A percentile compares a stretch with the other conserved stretches of the same genome.
Evolutionary conservation across 331 rosid genomes (phyloP).

Genomic region (Pyracantha coccinea): DNA sequence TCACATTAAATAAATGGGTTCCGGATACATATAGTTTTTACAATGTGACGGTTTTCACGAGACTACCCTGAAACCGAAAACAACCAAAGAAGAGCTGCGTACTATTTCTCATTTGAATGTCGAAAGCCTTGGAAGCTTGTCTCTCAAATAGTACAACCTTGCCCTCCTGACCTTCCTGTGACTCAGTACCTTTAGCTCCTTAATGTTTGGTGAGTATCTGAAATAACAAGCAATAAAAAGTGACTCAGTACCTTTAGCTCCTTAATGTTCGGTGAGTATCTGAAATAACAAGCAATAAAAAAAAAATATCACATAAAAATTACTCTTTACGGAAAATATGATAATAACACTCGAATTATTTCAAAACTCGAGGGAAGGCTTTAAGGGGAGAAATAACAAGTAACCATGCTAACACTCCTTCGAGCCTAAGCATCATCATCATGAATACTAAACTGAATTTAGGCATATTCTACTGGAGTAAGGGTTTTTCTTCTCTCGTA

Average conservation of each 20-base stretch:
- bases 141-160: conserved; percentile 73
- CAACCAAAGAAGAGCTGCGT: not conserved
- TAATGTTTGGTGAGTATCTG: conserved; percentile 94
- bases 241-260: conserved; percentile 70
- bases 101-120: conserved; percentile 62
- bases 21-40: conserved; percentile 12
- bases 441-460: not conserved
- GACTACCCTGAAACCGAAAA: conserved; percentile 18
- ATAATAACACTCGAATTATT: not conserved
- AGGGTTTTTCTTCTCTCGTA: not conserved
- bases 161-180: conserved; percentile 96
- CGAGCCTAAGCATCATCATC: too few species aligned
- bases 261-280: conserved; percentile 93
- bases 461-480: not conserved
- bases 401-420: not conserved
- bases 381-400: not conserved
- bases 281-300: conserved; percentile 27
- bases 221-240: conserved; percentile 17
- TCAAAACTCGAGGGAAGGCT: not conserved
- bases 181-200: conserved; percentile 64
- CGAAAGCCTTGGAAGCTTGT: conserved; percentile 93
- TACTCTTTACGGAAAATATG: not conserved
- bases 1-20: conserved; percentile 8
- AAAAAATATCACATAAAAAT: not conserved
- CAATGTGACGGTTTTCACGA: conserved; percentile 12